A percentile compares a stretch with the other conserved stretches of the same genome.
Evolutionary conservation across 495 filamentous ascomycete species (phyloP).

Genomic region (Letharia lupina): DNA sequence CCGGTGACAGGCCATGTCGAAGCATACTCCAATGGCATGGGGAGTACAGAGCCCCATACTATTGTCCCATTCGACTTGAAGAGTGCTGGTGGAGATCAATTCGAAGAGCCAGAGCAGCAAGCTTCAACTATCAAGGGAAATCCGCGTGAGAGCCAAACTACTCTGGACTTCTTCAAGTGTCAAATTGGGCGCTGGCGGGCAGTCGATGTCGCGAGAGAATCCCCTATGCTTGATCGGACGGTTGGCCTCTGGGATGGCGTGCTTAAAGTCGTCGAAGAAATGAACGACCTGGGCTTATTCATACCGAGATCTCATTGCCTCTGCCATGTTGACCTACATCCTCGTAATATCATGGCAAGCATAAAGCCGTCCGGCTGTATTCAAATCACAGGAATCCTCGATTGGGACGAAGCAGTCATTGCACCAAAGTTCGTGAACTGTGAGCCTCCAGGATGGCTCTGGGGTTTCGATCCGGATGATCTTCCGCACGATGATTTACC

Average conservation of each 20-base stretch:
- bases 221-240: not conserved
- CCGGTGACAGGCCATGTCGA: conserved; percentile 8
- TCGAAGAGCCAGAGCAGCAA: not conserved
- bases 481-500: conserved; percentile 25
- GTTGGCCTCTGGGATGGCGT: conserved; percentile 5
- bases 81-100: not conserved
- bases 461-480: conserved; percentile 23
- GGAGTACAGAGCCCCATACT: not conserved
- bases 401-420: conserved; percentile 36
- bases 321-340: conserved; percentile 32
- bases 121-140: not conserved
- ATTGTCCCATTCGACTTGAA: conserved; percentile 21
- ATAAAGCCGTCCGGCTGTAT: conserved; percentile 12
- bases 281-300: conserved; percentile 8
- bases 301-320: conserved; percentile 23
- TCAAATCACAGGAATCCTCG: conserved; percentile 29
- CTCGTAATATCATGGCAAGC: conserved; percentile 31
- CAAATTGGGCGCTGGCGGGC: conserved; percentile 2
- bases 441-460: conserved; percentile 32
- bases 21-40: not conserved
- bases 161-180: not conserved
- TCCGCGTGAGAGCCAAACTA: not conserved
- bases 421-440: conserved; percentile 31
- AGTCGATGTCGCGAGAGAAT: conserved; percentile 5
- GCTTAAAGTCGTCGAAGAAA: conserved; percentile 13